Percentiles rank a stretch among this genome's conserved stretches.
Conservation (phyloP, 2,329 filamentous ascomycete species). For the Colletotrichum euphorbiae region DNA sequence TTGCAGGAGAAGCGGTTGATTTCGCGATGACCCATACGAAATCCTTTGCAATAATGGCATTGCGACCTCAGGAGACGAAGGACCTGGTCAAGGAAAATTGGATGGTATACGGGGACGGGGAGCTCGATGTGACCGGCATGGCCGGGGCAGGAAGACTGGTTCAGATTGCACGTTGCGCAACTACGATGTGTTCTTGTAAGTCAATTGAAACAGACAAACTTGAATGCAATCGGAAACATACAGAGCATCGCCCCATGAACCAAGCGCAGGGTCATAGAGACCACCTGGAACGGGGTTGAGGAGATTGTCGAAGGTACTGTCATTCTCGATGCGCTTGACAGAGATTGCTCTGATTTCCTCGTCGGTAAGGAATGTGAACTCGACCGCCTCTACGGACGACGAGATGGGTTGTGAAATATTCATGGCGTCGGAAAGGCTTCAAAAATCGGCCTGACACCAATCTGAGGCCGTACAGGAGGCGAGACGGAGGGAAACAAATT, state of each 20-base stretch:
- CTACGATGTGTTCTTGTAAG: conserved; percentile 57
- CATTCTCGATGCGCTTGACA: conserved; percentile 93
- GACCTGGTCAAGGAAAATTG: conserved; percentile 95
- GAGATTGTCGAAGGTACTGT: conserved; percentile 92
- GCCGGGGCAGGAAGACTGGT: conserved; percentile 84
- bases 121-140: conserved; percentile 97
- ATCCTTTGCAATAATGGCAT: conserved; percentile 90
- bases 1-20: conserved; percentile 87
- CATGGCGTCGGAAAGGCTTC: conserved; percentile 57
- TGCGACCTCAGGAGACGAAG: conserved; percentile 86
- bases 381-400: conserved; percentile 86
- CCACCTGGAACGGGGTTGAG: conserved; percentile 91
- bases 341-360: conserved; percentile 90
- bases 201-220: conserved; percentile 10
- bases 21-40: conserved; percentile 81
- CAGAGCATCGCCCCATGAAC: conserved; percentile 88
- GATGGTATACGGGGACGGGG: conserved; percentile 92
- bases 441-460: conserved; percentile 25
- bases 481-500: conserved; percentile 24
- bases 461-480: conserved; percentile 24
- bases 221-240: conserved; percentile 59
- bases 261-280: conserved; percentile 91
- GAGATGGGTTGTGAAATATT: conserved; percentile 84
- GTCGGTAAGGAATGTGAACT: conserved; percentile 86
- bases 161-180: conserved; percentile 92